A percentile compares a stretch with the other conserved stretches of the same genome.
phyloP scores from a whole-genome alignment of 2,329 filamentous ascomycete genomes.

The Nemania diffusa region DNA sequence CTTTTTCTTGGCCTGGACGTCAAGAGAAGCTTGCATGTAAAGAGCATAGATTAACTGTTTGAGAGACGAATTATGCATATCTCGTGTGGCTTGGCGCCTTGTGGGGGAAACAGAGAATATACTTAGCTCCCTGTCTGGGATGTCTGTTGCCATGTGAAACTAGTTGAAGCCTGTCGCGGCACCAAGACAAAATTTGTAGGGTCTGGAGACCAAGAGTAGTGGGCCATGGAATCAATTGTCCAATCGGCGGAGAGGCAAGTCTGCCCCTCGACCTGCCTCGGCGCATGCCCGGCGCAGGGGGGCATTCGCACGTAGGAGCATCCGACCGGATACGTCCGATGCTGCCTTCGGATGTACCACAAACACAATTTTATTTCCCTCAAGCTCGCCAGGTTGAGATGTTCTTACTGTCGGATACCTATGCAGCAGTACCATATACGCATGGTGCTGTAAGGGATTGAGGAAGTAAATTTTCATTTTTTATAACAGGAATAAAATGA shows the following conservation, averaged over 20 bases:
- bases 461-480: no score
- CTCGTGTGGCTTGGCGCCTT: neutral
- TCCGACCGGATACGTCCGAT: slow-evolving; percentile 35
- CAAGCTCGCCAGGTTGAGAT: slow-evolving; percentile 4
- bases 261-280: slow-evolving; percentile 40
- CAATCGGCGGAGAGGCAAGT: slow-evolving; percentile 40
- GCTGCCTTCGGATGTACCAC: slow-evolving; percentile 22
- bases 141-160: slow-evolving; percentile 38
- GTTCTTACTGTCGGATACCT: neutral
- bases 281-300: no score
- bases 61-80: neutral
- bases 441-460: neutral
- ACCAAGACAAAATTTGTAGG: slow-evolving; percentile 46
- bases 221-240: slow-evolving; percentile 39
- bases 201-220: slow-evolving; percentile 47
- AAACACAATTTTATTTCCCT: slow-evolving; percentile 31
- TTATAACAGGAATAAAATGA: no score
- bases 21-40: neutral
- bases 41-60: no score
- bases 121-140: neutral
- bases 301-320: slow-evolving; percentile 16
- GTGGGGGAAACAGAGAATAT: neutral
- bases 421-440: neutral
- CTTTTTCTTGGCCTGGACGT: neutral
- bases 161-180: slow-evolving; percentile 42